A percentile compares a stretch with the other conserved stretches of the same genome.
These are phyloP conservation scores for Isabelozyma gotoi DNA, from an alignment of 805 yeast species.

Conservation along the genomic window DNA sequence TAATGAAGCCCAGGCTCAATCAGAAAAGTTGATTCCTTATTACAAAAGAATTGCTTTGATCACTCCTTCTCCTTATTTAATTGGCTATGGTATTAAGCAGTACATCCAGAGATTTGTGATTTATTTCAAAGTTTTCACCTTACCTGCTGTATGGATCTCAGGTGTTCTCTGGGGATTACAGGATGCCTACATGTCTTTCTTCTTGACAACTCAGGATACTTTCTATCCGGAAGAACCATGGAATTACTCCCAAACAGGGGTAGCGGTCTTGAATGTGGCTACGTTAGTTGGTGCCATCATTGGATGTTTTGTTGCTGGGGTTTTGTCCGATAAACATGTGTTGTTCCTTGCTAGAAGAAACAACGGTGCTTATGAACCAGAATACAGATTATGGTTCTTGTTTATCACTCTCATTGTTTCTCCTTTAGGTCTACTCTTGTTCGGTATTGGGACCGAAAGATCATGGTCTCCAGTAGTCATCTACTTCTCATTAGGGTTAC, in stretches of 20 bases:
- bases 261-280: slow-evolving; percentile 76
- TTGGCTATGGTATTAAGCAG: slow-evolving; percentile 67
- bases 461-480: slow-evolving; percentile 53
- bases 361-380: slow-evolving; percentile 64
- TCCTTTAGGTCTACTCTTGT: slow-evolving; percentile 61
- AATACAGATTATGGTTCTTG: slow-evolving; percentile 58
- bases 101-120: slow-evolving; percentile 51
- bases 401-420: slow-evolving; percentile 56
- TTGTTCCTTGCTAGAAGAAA: slow-evolving; percentile 60
- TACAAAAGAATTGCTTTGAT: slow-evolving; percentile 47
- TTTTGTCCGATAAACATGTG: slow-evolving; percentile 58
- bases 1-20: background rate
- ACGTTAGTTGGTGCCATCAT: slow-evolving; percentile 63
- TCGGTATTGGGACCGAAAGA: slow-evolving; percentile 64
- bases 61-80: slow-evolving; percentile 58
- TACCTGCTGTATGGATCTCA: slow-evolving; percentile 64
- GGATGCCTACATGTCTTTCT: slow-evolving; percentile 73
- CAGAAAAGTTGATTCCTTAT: slow-evolving; percentile 18
- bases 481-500: slow-evolving; percentile 61
- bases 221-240: slow-evolving; percentile 65
- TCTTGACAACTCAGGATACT: slow-evolving; percentile 71
- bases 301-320: slow-evolving; percentile 67
- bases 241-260: slow-evolving; percentile 62
- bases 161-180: slow-evolving; percentile 82
- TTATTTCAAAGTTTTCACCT: slow-evolving; percentile 56